phyloP scores from a whole-genome alignment of 176 grass and related monocot species.

The Oryza meridionalis region DNA sequence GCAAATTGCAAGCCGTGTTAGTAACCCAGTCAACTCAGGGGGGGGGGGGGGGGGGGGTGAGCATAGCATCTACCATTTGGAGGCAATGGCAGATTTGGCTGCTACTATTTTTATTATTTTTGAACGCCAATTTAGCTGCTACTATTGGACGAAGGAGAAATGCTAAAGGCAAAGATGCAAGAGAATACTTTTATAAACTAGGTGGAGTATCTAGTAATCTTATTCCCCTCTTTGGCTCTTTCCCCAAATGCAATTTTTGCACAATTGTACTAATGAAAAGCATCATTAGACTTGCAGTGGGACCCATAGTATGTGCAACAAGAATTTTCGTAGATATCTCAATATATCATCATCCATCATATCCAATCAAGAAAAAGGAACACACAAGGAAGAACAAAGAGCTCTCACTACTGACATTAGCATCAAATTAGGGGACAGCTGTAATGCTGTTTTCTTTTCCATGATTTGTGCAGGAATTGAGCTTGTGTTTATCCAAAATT shows the following conservation, averaged over 20 bases:
- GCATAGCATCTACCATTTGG: background rate
- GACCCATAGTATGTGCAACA: background rate
- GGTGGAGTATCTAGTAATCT: background rate
- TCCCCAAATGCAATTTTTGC: background rate
- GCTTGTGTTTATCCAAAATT: background rate
- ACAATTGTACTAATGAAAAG: background rate
- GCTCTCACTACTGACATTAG: background rate
- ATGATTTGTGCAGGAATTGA: background rate
- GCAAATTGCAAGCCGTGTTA: background rate
- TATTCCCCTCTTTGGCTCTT: background rate
- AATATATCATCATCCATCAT: background rate
- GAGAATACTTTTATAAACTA: background rate
- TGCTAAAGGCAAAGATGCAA: background rate
- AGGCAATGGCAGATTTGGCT: conserved; percentile 12
- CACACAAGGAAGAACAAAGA: background rate
- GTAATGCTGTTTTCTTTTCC: background rate
- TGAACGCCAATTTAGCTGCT: background rate
- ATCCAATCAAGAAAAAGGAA: background rate
- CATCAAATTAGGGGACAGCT: background rate
- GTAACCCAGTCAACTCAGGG: background rate
- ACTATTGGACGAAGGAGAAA: background rate
- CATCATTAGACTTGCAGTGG: background rate
- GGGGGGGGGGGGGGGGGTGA: background rate
- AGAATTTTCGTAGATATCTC: background rate
- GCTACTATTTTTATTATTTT: background rate